These are phyloP conservation scores for Cerrena zonata DNA, from an alignment of 1,284 basidiomycete genomes.

Conservation along the genomic window DNA sequence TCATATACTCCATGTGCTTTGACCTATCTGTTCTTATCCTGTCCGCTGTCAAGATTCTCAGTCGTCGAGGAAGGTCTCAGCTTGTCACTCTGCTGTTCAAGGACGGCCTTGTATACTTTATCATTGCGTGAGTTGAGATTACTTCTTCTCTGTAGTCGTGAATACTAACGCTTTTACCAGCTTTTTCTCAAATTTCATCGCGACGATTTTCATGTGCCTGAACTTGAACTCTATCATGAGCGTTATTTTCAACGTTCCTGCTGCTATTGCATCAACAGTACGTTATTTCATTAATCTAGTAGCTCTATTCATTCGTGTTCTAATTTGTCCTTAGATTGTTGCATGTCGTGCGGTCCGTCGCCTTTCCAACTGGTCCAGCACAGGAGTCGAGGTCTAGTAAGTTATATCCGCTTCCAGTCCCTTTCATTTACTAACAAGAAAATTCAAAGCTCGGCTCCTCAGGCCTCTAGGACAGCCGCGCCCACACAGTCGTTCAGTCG, in stretches of 20 bases:
- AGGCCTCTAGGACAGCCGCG: not conserved
- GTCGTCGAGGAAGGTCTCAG: conserved; percentile 16
- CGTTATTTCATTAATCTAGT: conserved; percentile 1
- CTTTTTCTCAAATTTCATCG: not conserved
- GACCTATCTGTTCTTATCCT: conserved; percentile 58
- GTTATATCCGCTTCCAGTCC: not conserved
- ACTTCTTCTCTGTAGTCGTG: no score
- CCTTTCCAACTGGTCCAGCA: conserved; percentile 50
- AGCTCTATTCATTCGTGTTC: not conserved
- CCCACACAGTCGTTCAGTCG: not conserved
- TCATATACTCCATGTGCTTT: conserved; percentile 70
- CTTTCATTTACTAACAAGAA: no score
- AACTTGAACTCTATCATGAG: conserved; percentile 30
- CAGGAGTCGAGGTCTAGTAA: conserved; percentile 43
- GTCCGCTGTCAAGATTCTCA: conserved; percentile 41
- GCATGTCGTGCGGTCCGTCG: conserved; percentile 66
- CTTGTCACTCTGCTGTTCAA: conserved; percentile 27
- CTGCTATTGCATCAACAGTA: conserved; percentile 28
- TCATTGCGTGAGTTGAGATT: conserved; percentile 22
- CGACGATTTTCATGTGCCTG: conserved; percentile 24
- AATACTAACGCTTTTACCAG: no score
- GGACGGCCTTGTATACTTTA: conserved; percentile 30
- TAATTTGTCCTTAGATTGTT: conserved; percentile 28
- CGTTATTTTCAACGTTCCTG: conserved; percentile 30
- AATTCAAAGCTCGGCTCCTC: not conserved